phyloP scores from a whole-genome alignment of 306 rosid genomes.

The Calophaca sinica region DNA sequence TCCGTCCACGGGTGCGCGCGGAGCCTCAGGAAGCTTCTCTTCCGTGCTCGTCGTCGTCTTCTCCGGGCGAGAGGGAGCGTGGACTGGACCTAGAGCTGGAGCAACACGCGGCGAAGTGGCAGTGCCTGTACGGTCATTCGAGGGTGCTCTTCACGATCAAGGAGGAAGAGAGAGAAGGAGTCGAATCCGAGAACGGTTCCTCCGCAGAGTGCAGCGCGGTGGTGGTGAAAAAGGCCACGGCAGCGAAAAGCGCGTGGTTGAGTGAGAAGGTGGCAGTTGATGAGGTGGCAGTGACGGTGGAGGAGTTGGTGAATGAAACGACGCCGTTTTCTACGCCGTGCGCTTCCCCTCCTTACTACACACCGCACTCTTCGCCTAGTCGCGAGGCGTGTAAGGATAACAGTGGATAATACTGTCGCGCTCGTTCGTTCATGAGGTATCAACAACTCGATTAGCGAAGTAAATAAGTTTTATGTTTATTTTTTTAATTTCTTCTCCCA shows the following conservation, averaged over 20 bases:
- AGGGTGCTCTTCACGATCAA: constrained; percentile 56
- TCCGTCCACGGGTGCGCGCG: constrained; percentile 48
- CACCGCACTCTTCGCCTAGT: constrained; percentile 54
- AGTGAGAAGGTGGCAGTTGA: constrained; percentile 22
- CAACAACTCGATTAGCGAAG: neutral
- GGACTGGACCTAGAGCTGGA: constrained; percentile 53
- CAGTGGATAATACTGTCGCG: neutral
- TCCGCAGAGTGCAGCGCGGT: constrained; percentile 17
- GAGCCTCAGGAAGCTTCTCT: constrained; percentile 51
- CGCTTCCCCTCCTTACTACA: constrained; percentile 53
- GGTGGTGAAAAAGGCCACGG: neutral
- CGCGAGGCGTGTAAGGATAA: neutral
- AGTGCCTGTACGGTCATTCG: constrained; percentile 43
- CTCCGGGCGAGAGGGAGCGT: neutral
- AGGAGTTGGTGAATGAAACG: constrained; percentile 41
- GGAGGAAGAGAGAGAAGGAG: constrained; percentile 58
- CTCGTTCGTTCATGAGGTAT: neutral
- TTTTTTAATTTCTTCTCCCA: neutral
- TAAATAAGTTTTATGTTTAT: neutral
- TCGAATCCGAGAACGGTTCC: constrained; percentile 48
- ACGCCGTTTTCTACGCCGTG: constrained; percentile 62
- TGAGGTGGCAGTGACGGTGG: constrained; percentile 26
- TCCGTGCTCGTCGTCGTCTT: constrained; percentile 29
- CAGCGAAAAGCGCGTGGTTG: constrained; percentile 5
- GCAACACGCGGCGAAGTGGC: constrained; percentile 50